These are phyloP conservation scores for Aspergillus hortae DNA, from an alignment of 2,329 filamentous ascomycete genomes.

Conservation along the genomic window DNA sequence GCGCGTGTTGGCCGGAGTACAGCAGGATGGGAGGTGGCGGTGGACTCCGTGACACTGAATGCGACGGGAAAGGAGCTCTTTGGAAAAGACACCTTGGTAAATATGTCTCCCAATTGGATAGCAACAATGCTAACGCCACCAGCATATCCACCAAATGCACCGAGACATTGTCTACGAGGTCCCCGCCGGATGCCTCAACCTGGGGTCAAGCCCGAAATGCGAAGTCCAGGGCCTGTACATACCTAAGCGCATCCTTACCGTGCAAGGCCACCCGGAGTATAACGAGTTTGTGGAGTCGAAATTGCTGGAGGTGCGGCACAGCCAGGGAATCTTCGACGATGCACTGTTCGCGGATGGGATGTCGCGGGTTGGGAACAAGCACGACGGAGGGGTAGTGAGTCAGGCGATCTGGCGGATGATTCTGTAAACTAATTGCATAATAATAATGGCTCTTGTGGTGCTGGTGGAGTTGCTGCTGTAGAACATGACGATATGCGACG, in stretches of 20 bases:
- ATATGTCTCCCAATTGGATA: background rate
- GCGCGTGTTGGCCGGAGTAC: slow-evolving; percentile 37
- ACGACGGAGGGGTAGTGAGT: slow-evolving; percentile 22
- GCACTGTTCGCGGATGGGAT: slow-evolving; percentile 19
- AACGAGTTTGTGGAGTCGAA: slow-evolving; percentile 36
- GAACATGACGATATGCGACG: background rate
- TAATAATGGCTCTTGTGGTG: background rate
- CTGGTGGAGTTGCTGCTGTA: background rate
- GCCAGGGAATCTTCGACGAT: slow-evolving; percentile 20
- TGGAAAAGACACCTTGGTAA: slow-evolving; percentile 23
- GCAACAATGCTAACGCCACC: background rate
- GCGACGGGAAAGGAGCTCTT: slow-evolving; percentile 42
- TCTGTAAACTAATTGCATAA: background rate
- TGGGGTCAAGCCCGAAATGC: slow-evolving; percentile 43
- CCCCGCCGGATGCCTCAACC: slow-evolving; percentile 38
- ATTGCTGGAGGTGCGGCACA: slow-evolving; percentile 21
- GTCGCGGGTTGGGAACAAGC: slow-evolving; percentile 14
- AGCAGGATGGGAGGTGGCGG: slow-evolving; percentile 47
- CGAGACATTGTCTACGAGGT: slow-evolving; percentile 43
- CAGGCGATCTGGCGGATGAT: slow-evolving; percentile 11
- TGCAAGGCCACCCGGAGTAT: slow-evolving; percentile 52
- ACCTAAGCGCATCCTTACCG: slow-evolving; percentile 37
- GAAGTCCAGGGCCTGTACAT: slow-evolving; percentile 44
- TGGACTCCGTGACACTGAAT: slow-evolving; percentile 40
- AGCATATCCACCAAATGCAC: slow-evolving; percentile 47